Evolutionary conservation across 2,329 filamentous ascomycete species (phyloP), one percentile per base, ranked within the genome.

Genomic region (Hymenoscyphus linearis): DNA sequence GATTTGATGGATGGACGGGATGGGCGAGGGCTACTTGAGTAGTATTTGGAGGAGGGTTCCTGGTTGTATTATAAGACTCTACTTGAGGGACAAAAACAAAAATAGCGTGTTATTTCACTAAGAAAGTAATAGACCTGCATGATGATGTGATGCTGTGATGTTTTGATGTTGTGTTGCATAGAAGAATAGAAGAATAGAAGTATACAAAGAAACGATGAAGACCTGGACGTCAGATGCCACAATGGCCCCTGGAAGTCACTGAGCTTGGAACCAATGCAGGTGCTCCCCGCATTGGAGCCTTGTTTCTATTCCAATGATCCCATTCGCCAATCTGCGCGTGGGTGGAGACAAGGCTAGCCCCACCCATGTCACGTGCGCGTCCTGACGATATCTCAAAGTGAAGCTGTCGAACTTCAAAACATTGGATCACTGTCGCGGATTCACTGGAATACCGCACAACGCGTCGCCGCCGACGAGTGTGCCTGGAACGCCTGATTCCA

Each of bases 31-130:
- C 10, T n/a, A 26, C 22, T 53, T 25, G 25, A n/a, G 22, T 31
- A 31, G 26, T 10, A 27, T 53, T 58, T 25, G 44, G 44, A 4
- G 18, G 44, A n/a, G 44, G n/a, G 12, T 47, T 36, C 31, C 54
- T 56, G 31, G 52, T 58, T 61, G 63, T 63, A 63, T 59, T 53
- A 63, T 63, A 61, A 40, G 37, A 55, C 55, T 37, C 50, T 53
- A 25, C 37, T 50, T n/a, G 26, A 22, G 50, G 37, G 35, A 36
- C 9, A 18, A 27, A 57, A 27, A 53, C 31, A 53, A 50, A 18
- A 25, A 50, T 18, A 12, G 44, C 44, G 44, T 50, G 22, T 12
- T 10, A 50, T 50, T 50, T 50, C 4, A 12, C 4, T 14, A 25
- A 12, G n/a, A 13, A 47, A 18, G n/a, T 5, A 31, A 31, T 4